These are phyloP conservation scores for Rhodofomes roseus DNA, from an alignment of 1,284 basidiomycete genomes.

Conservation along the genomic window DNA sequence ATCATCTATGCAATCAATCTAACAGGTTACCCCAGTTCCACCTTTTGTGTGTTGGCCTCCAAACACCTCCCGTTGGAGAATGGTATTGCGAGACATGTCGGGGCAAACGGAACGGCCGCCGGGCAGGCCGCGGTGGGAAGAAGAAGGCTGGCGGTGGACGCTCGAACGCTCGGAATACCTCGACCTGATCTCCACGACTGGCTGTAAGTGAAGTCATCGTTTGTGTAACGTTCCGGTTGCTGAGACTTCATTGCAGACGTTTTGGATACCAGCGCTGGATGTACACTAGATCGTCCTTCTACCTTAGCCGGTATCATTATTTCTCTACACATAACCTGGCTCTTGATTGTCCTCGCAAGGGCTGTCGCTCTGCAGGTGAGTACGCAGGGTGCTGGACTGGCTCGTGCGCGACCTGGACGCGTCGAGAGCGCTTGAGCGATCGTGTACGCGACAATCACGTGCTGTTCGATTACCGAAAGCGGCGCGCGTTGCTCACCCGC, in stretches of 20 bases:
- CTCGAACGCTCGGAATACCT: constrained; percentile 14
- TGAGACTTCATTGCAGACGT: neutral
- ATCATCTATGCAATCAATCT: neutral
- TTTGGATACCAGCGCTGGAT: neutral
- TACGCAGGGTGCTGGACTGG: no score
- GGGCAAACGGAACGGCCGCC: constrained; percentile 44
- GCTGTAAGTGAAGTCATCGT: neutral
- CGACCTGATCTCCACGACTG: constrained; percentile 8
- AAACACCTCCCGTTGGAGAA: constrained; percentile 66
- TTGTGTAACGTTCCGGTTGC: neutral
- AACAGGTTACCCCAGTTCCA: constrained; percentile 64
- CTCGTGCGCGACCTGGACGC: neutral
- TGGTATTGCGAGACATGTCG: constrained; percentile 82
- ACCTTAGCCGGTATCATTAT: no score
- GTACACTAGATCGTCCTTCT: neutral
- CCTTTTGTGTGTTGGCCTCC: constrained; percentile 73
- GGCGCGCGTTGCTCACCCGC: neutral
- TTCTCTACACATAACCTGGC: no score
- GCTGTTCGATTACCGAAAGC: neutral
- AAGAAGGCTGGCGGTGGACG: constrained; percentile 33
- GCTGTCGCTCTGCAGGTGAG: no score
- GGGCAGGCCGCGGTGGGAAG: constrained; percentile 46
- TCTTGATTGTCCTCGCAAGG: no score
- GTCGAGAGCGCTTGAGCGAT: neutral
- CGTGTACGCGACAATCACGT: neutral